phyloP scores from a whole-genome alignment of 805 yeast genomes.

The Ogataea sp. region DNA sequence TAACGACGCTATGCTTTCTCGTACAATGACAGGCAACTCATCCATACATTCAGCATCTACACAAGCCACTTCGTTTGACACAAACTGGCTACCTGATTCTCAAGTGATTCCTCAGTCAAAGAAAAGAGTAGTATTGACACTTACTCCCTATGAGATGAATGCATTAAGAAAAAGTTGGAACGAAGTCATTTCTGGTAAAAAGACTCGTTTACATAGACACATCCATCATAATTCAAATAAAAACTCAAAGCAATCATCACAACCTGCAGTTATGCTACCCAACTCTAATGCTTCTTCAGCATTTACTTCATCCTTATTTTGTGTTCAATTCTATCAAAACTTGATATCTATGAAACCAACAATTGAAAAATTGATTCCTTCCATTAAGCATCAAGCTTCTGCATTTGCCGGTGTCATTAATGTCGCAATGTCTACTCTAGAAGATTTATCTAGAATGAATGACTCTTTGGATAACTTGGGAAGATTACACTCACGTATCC shows the following conservation, averaged over 20 bases:
- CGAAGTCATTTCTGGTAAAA: conserved; percentile 21
- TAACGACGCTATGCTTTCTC: conserved; percentile 10
- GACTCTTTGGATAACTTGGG: conserved; percentile 58
- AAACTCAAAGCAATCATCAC: too few species aligned
- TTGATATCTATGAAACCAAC: conserved; percentile 51
- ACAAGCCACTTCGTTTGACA: conserved; percentile 18
- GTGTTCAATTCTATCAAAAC: conserved; percentile 70
- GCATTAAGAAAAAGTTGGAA: conserved; percentile 40
- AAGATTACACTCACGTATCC: conserved; percentile 65
- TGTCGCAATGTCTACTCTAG: conserved; percentile 57
- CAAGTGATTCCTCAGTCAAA: conserved; percentile 18
- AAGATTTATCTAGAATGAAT: conserved; percentile 47
- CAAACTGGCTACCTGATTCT: conserved; percentile 26
- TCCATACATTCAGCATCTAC: conserved; percentile 21
- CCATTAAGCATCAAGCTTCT: conserved; percentile 70
- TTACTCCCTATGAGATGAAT: conserved; percentile 32
- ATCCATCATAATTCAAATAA: neutral
- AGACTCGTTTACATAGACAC: neutral
- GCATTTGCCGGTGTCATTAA: conserved; percentile 75
- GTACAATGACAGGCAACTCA: conserved; percentile 15
- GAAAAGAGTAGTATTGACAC: conserved; percentile 14
- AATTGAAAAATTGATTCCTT: conserved; percentile 61
- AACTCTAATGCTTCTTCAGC: conserved; percentile 15
- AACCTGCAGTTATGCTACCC: neutral
- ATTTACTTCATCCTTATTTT: conserved; percentile 54